A percentile compares a stretch with the other conserved stretches of the same genome.
These are phyloP conservation scores for Exutisphaerella laricina DNA, from an alignment of 2,329 filamentous ascomycete genomes.

Conservation along the genomic window DNA sequence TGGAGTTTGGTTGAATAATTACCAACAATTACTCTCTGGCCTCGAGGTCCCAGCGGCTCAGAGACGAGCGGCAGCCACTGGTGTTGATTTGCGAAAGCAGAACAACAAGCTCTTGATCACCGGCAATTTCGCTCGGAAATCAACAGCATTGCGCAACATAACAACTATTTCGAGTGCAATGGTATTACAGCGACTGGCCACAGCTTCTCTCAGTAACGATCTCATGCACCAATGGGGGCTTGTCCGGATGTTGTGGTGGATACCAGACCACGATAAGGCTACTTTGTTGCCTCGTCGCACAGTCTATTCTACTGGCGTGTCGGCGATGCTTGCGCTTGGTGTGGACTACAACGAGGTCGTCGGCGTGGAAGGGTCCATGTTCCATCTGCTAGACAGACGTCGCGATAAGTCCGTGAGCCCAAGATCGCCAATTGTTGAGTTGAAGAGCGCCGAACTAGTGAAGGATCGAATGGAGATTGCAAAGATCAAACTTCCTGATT, in stretches of 20 bases:
- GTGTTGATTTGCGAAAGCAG: slow-evolving; percentile 42
- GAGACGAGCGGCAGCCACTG: slow-evolving; percentile 9
- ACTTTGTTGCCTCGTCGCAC: slow-evolving; percentile 53
- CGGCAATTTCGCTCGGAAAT: slow-evolving; percentile 31
- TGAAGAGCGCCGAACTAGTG: slow-evolving; percentile 3
- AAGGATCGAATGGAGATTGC: slow-evolving; percentile 6
- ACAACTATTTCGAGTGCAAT: no score
- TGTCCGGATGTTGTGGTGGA: slow-evolving; percentile 73
- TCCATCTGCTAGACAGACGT: no score
- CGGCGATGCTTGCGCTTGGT: slow-evolving; percentile 47
- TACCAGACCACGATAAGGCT: slow-evolving; percentile 55
- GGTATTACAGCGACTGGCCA: no score
- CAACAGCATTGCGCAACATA: no score
- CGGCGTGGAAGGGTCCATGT: slow-evolving; percentile 14
- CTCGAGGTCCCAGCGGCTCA: slow-evolving; percentile 41
- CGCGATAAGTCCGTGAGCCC: no score
- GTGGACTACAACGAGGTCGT: slow-evolving; percentile 48
- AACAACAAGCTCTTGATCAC: slow-evolving; percentile 67
- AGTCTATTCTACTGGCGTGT: not conserved
- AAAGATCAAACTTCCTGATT: slow-evolving; percentile 10
- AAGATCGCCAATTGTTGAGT: not conserved
- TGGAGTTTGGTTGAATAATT: slow-evolving; percentile 28
- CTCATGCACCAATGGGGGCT: slow-evolving; percentile 67
- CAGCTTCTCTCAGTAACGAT: slow-evolving; percentile 38
- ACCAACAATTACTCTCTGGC: slow-evolving; percentile 49